Evolutionary conservation across 2,329 filamentous ascomycete genomes (phyloP), one percentile per base, ranked within the genome.

Genomic region (Colletotrichum sp.): DNA sequence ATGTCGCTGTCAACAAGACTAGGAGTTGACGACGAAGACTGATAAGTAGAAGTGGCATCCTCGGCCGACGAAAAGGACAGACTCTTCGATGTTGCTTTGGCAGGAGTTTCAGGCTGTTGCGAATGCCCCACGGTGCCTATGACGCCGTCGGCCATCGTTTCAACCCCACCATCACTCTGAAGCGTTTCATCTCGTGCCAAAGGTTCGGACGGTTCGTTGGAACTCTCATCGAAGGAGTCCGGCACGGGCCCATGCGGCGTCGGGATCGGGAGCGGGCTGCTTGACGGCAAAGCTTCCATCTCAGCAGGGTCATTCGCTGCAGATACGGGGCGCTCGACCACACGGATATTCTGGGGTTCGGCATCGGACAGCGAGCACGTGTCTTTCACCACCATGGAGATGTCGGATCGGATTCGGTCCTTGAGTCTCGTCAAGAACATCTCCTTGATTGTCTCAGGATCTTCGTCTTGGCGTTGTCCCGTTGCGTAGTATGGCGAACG

Each of bases 321-420:
- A 67, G 52, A 48, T 18, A 75, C 70, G 9, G 74, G 61, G 10
- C 72, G 72, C 61, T 78, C 77, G 39, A 76, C 43, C 18, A 76
- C 61, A 26, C 70, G 77, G n/a, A 78, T 65, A 32, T 78, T 78
- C 55, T 72, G 65, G 32, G 83, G 73, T 18, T 83, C 81, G 34
- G 79, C 74, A 61, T 80, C 79, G 48, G 85, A 83, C 21, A 90
- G 83, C 16, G 84, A 84, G 76, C 88, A 88, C 2, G 89, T 90
- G 76, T 91, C 89, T 77, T 85, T 88, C 78, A 88, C 89, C 21
- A 90, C 81, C 81, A 86, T 86, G 55, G 87, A 84, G 26, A 91
- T 85, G 70, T 90, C 89, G 10, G 82, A 80, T 48, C 87, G 84
- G 59, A 91, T 87, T 24, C 87, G 86, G 13, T 85, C 81, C 73